Conservation (phyloP, 1,139 yeast species). For the Candida mesenterica region DNA sequence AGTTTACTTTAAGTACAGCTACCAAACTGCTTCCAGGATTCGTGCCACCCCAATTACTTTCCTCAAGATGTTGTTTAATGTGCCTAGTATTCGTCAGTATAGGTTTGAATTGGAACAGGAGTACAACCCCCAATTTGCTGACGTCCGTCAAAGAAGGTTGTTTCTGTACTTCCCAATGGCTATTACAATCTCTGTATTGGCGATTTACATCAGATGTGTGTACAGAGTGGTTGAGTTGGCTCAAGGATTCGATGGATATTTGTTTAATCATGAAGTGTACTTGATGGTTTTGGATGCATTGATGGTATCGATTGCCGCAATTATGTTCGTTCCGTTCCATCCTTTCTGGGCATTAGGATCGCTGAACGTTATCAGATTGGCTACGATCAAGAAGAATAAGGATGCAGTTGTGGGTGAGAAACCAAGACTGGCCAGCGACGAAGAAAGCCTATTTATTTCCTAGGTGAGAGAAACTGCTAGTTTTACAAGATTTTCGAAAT, state of each 20-base stretch:
- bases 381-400: slow-evolving; percentile 34
- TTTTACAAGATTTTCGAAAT: too few relatives aligned
- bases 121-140: slow-evolving; percentile 40
- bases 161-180: slow-evolving; percentile 53
- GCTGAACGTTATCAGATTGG: slow-evolving; percentile 32
- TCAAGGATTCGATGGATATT: slow-evolving; percentile 73
- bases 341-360: slow-evolving; percentile 62
- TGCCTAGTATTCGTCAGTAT: slow-evolving; percentile 23
- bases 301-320: slow-evolving; percentile 53
- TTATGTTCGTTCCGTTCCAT: slow-evolving; percentile 53
- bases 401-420: too few relatives aligned
- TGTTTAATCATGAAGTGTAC: slow-evolving; percentile 69
- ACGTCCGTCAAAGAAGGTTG: slow-evolving; percentile 38
- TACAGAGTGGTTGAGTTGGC: slow-evolving; percentile 79
- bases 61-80: slow-evolving; percentile 30
- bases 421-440: too few relatives aligned
- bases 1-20: slow-evolving; percentile 36
- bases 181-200: slow-evolving; percentile 51
- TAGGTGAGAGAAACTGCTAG: too few relatives aligned
- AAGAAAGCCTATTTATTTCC: too few relatives aligned
- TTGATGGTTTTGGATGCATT: slow-evolving; percentile 76
- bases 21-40: slow-evolving; percentile 13
- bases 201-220: slow-evolving; percentile 69
- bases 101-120: slow-evolving; percentile 25
- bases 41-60: slow-evolving; percentile 28